A percentile compares a stretch with the other conserved stretches of the same genome.
Conservation (phyloP, 225 moss, liverwort and hornwort genomes). For the Antitrichia curtipendula region DNA sequence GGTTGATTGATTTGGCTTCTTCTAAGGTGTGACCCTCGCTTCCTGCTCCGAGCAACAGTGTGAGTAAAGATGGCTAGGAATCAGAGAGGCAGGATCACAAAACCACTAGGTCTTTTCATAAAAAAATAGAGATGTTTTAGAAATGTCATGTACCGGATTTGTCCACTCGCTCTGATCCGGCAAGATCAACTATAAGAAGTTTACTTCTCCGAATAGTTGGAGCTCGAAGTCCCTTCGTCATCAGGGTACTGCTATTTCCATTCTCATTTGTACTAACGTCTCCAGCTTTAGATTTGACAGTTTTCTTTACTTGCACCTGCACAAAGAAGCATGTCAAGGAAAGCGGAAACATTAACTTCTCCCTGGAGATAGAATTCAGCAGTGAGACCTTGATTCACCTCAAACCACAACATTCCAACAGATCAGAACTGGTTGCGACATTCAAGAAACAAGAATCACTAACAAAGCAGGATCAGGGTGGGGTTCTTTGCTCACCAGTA, state of each 20-base stretch:
- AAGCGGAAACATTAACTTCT: not conserved
- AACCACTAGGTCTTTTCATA: not conserved
- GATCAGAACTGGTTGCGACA: not conserved
- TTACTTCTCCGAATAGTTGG: conserved; percentile 52
- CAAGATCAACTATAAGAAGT: conserved; percentile 53
- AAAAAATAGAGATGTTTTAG: not conserved
- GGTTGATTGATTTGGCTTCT: conserved; percentile 91
- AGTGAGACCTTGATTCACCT: not conserved
- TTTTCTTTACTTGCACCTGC: conserved; percentile 57
- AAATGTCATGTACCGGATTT: conserved; percentile 22
- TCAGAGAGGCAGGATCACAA: not conserved
- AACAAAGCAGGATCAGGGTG: not conserved
- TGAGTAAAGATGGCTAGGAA: not conserved
- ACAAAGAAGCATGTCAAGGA: not conserved
- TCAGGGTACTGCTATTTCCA: conserved; percentile 12
- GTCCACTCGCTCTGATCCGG: conserved; percentile 50
- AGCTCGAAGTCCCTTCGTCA: conserved; percentile 22
- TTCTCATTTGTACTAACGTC: conserved; percentile 2
- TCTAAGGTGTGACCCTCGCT: conserved; percentile 93
- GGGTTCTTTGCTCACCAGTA: conserved; percentile 35
- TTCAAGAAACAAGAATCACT: not conserved
- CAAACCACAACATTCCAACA: not conserved
- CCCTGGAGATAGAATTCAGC: not conserved
- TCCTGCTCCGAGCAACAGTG: conserved; percentile 12
- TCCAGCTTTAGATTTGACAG: conserved; percentile 12